Evolutionary conservation across 768 basidiomycete species (phyloP), one percentile per base, ranked within the genome.

Genomic region (Tricholoma flavovirens): DNA sequence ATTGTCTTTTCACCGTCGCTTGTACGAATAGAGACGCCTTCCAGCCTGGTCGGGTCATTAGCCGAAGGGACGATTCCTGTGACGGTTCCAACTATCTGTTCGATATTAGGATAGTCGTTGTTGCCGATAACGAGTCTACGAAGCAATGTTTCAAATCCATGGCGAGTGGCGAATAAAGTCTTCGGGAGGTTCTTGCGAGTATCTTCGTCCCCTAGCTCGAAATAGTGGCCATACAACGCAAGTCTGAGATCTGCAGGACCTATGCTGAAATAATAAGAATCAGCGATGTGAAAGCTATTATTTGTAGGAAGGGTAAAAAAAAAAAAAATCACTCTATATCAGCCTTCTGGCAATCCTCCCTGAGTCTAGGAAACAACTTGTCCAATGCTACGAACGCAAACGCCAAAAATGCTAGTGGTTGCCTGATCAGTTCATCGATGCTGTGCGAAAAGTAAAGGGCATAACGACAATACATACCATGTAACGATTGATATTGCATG

Each of bases 61-160:
- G 57, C 51, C 38, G 66, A 60, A 9, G 54, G 36, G 4, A 48
- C 32, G 7, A 69, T 43, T 22, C 66, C 67, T 10, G 64, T 69
- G 7, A 69, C 71, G 1, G 65, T 66, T 3, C 69, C 71, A 15
- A 59, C 55, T 1, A 65, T 43, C 29, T 64, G 58, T 12, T 61
- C 42, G 36, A 72, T 65, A 26, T 67, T 61, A 9, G 64, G 59
- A 53, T 61, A 65, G 0, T 46, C 46, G 2, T 56, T 55, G 15
- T 60, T 57, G 10, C 59, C 59, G 10, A 64, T 17, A 10, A 71
- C 60, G 4, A 70, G 61, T 6, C 69, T 64, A 49, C 64, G 56
- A 14, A 73, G 48, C 3, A 71, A 57, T 4, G 69, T 70, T 54
- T 73, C 71, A 22, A 67, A 60, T 17, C 60, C 61, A 17, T 61